A percentile compares a stretch with the other conserved stretches of the same genome.
Conservation (phyloP, 2,329 filamentous ascomycete species). For the Fusarium nisikadoi region DNA sequence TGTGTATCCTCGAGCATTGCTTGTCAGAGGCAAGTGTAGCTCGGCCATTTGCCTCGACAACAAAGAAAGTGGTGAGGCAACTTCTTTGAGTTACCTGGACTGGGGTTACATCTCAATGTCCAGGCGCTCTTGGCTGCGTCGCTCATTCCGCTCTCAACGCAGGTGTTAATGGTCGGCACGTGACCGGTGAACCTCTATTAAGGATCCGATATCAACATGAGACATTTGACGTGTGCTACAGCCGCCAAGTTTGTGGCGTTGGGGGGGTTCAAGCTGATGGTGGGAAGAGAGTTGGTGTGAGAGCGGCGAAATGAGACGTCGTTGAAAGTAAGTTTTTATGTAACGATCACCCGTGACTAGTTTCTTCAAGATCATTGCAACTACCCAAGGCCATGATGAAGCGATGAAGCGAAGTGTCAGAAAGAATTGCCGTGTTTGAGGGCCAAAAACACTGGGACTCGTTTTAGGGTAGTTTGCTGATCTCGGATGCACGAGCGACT, state of each 20-base stretch:
- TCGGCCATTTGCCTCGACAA: background rate
- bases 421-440: background rate
- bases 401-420: background rate
- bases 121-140: slow-evolving; percentile 22
- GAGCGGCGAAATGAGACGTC: slow-evolving; percentile 9
- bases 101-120: background rate
- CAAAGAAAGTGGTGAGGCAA: background rate
- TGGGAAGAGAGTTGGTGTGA: slow-evolving; percentile 16
- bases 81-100: background rate
- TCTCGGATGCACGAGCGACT: slow-evolving; percentile 11
- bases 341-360: background rate
- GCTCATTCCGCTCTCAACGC: slow-evolving; percentile 15
- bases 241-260: slow-evolving; percentile 17
- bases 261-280: background rate
- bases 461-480: slow-evolving; percentile 16
- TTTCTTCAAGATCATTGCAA: background rate
- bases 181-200: slow-evolving; percentile 16
- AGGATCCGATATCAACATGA: background rate
- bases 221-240: slow-evolving; percentile 9
- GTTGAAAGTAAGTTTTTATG: background rate
- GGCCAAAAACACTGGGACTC: slow-evolving; percentile 1
- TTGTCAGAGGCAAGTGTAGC: background rate
- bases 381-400: background rate
- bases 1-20: background rate
- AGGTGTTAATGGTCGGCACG: slow-evolving; percentile 9